phyloP scores from a whole-genome alignment of 805 yeast genomes.

The Candida easanensis region DNA sequence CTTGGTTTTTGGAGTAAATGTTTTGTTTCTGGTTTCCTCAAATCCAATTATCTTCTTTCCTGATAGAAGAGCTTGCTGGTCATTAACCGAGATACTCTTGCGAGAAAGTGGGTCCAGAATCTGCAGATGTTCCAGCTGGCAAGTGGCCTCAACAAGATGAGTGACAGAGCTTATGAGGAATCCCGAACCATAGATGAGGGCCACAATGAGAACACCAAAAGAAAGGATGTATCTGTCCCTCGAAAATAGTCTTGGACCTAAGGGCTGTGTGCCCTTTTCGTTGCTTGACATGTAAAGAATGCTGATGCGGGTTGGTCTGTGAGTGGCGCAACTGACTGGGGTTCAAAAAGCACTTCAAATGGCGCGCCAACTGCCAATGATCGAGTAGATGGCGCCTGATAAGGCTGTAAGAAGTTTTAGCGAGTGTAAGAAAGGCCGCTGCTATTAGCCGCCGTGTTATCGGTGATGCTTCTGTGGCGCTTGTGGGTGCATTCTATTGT shows the following conservation, averaged over 20 bases:
- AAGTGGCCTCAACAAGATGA: conserved; percentile 7
- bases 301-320: too few relatives aligned
- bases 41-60: conserved; percentile 28
- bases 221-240: background rate
- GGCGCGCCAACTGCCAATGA: too few relatives aligned
- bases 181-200: conserved; percentile 14
- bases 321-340: too few relatives aligned
- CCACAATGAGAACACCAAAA: conserved; percentile 1
- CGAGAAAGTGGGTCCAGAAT: conserved; percentile 9
- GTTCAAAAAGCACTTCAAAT: too few relatives aligned
- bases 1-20: conserved; percentile 50
- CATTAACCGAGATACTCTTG: conserved; percentile 2
- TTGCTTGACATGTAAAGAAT: background rate
- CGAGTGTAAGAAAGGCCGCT: too few relatives aligned
- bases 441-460: too few relatives aligned
- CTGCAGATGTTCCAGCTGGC: conserved; percentile 7
- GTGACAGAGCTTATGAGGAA: conserved; percentile 8
- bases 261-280: background rate
- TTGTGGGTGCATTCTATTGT: too few relatives aligned
- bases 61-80: background rate
- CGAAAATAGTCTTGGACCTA: background rate
- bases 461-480: too few relatives aligned
- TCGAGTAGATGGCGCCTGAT: too few relatives aligned
- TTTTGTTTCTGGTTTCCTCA: conserved; percentile 48
- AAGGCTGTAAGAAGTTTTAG: too few relatives aligned